These are phyloP conservation scores for Paecilomyces formosus DNA, from an alignment of 2,329 filamentous ascomycete genomes.

Conservation along the genomic window DNA sequence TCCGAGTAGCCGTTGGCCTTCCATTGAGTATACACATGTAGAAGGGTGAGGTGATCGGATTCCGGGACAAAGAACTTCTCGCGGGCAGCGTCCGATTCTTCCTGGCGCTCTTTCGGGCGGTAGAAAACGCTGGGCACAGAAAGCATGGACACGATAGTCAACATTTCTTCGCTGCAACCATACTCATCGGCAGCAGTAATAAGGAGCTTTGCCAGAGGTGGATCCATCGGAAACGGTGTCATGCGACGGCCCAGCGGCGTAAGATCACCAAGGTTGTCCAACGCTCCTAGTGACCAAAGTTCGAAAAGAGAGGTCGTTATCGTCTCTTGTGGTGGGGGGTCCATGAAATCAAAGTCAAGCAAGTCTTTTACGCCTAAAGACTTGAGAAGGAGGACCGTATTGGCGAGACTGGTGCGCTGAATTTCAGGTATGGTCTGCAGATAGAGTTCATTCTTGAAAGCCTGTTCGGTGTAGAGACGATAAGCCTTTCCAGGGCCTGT, in stretches of 20 bases:
- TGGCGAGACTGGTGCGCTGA: conserved; percentile 89
- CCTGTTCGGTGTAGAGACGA: conserved; percentile 86
- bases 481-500: conserved; percentile 95
- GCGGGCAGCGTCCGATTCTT: conserved; percentile 88
- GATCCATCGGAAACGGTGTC: conserved; percentile 98
- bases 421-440: conserved; percentile 97
- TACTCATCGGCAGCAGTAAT: conserved; percentile 87
- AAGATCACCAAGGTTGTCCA: conserved; percentile 89
- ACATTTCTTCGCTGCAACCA: conserved; percentile 92
- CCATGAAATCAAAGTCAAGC: conserved; percentile 98
- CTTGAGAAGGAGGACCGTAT: conserved; percentile 89
- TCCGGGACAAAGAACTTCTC: conserved; percentile 99
- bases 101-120: conserved; percentile 89
- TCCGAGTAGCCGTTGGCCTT: conserved; percentile 83
- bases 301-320: conserved; percentile 97
- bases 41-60: conserved; percentile 89
- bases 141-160: conserved; percentile 96
- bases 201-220: conserved; percentile 85
- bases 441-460: conserved; percentile 93
- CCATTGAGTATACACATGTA: conserved; percentile 96
- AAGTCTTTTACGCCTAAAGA: conserved; percentile 90
- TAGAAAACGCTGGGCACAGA: conserved; percentile 96
- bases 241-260: conserved; percentile 82
- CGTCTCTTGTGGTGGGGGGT: conserved; percentile 93
- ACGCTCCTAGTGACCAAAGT: conserved; percentile 86